Percentiles rank a stretch among this genome's conserved stretches.
phyloP scores from a whole-genome alignment of 148 eudicot genomes.

The Cornus suecica region DNA sequence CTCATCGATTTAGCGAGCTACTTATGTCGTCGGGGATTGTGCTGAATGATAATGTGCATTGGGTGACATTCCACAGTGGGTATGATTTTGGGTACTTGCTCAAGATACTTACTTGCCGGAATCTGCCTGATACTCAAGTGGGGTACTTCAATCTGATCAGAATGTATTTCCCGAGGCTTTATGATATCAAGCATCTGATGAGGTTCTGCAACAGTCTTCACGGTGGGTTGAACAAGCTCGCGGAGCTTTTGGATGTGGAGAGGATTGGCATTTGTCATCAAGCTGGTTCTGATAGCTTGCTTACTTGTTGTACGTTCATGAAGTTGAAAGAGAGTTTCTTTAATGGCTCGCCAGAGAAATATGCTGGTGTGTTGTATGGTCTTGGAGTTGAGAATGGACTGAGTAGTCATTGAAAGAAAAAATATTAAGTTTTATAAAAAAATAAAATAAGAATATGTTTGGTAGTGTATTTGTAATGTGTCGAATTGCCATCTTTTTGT shows the following conservation, averaged over 20 bases:
- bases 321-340: conserved; percentile 17
- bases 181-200: conserved; percentile 19
- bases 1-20: conserved; percentile 8
- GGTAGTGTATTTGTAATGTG: background rate
- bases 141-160: conserved; percentile 11
- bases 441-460: conserved; percentile 4
- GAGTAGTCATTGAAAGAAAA: conserved; percentile 4
- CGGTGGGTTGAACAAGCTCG: conserved; percentile 17
- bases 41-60: conserved; percentile 19
- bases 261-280: conserved; percentile 15
- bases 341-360: conserved; percentile 13
- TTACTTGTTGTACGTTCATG: conserved; percentile 15
- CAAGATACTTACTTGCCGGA: conserved; percentile 14
- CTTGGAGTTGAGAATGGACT: conserved; percentile 16
- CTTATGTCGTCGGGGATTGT: conserved; percentile 21
- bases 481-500: background rate
- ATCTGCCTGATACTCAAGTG: conserved; percentile 14
- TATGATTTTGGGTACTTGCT: conserved; percentile 23
- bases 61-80: conserved; percentile 20
- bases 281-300: conserved; percentile 19
- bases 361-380: conserved; percentile 20
- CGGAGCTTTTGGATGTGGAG: conserved; percentile 11
- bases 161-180: conserved; percentile 7
- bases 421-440: background rate
- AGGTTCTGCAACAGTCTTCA: conserved; percentile 2